phyloP scores from a whole-genome alignment of 2,329 filamentous ascomycete species.

The Paracamarosporium sp. region DNA sequence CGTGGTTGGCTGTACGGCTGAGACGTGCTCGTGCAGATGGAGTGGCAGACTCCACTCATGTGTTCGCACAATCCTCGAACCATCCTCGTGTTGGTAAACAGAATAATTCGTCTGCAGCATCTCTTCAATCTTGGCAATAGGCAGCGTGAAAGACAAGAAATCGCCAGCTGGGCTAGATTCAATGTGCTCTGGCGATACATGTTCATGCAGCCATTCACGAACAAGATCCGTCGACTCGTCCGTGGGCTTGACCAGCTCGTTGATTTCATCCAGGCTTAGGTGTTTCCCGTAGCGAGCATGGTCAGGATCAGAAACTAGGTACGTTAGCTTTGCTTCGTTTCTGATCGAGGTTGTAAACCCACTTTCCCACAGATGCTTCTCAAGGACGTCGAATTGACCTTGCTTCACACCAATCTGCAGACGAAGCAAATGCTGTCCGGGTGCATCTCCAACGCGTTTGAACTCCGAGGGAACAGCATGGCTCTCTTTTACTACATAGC shows the following conservation, averaged over 20 bases:
- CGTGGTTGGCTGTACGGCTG: constrained; percentile 67
- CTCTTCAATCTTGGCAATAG: constrained; percentile 59
- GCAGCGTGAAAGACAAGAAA: constrained; percentile 62
- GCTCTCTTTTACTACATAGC: constrained; percentile 62
- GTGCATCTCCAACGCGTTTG: constrained; percentile 48
- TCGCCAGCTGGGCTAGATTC: constrained; percentile 62
- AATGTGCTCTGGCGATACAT: constrained; percentile 54
- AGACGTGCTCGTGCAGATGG: constrained; percentile 65
- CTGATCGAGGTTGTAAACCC: constrained; percentile 13
- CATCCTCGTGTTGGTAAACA: constrained; percentile 62
- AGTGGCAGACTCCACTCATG: constrained; percentile 64
- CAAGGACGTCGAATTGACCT: constrained; percentile 61
- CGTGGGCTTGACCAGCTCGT: constrained; percentile 60
- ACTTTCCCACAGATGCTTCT: constrained; percentile 62
- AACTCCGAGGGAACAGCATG: constrained; percentile 61
- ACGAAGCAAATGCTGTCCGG: background rate
- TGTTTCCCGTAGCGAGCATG: constrained; percentile 64
- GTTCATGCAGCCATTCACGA: constrained; percentile 62
- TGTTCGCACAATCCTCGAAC: constrained; percentile 58
- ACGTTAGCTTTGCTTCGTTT: background rate
- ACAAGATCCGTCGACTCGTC: constrained; percentile 60
- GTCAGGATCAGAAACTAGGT: constrained; percentile 56
- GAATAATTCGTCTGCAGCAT: constrained; percentile 59
- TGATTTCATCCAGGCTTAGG: constrained; percentile 58
- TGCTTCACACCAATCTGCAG: constrained; percentile 51